These are phyloP conservation scores for Leptodontidium sp. DNA, from an alignment of 2,329 filamentous ascomycete genomes.

Conservation along the genomic window DNA sequence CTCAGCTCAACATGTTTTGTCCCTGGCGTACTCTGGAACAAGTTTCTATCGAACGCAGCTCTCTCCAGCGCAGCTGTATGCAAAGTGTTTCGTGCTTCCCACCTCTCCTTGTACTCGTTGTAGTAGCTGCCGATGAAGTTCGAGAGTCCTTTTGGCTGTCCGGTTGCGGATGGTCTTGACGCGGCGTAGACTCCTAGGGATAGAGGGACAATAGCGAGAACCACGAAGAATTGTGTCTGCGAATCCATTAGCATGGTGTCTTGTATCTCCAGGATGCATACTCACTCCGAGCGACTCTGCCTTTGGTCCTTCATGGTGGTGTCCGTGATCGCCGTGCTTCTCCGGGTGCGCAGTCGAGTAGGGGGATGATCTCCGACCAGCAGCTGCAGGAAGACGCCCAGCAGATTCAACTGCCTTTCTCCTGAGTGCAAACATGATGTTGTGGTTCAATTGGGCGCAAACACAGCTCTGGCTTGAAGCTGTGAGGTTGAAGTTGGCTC, in stretches of 20 bases:
- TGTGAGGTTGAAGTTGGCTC: slow-evolving; percentile 31
- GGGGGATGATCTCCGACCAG: slow-evolving; percentile 30
- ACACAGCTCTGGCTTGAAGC: slow-evolving; percentile 18
- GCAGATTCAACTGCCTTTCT: slow-evolving; percentile 45
- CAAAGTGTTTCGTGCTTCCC: slow-evolving; percentile 64
- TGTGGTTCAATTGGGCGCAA: slow-evolving; percentile 43
- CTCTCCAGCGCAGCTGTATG: slow-evolving; percentile 69
- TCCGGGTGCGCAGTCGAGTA: slow-evolving; percentile 39
- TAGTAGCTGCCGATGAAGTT: slow-evolving; percentile 64
- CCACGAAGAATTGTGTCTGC: slow-evolving; percentile 57
- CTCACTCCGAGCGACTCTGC: slow-evolving; percentile 61
- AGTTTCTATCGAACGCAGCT: slow-evolving; percentile 67
- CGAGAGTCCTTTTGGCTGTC: slow-evolving; percentile 53
- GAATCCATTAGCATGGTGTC: slow-evolving; percentile 34
- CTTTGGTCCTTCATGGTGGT: slow-evolving; percentile 49
- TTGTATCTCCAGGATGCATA: slow-evolving; percentile 33
- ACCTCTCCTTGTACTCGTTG: slow-evolving; percentile 59
- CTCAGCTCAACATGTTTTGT: slow-evolving; percentile 60
- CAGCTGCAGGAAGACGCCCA: slow-evolving; percentile 36
- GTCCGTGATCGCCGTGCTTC: slow-evolving; percentile 37
- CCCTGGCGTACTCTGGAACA: slow-evolving; percentile 60
- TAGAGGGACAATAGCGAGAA: slow-evolving; percentile 54
- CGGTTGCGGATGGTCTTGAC: slow-evolving; percentile 49
- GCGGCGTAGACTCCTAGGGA: slow-evolving; percentile 54
- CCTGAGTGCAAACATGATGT: slow-evolving; percentile 46